Base-by-base conservation (phyloP, 345 rosid species). In the Gossypium thurberi region DNA sequence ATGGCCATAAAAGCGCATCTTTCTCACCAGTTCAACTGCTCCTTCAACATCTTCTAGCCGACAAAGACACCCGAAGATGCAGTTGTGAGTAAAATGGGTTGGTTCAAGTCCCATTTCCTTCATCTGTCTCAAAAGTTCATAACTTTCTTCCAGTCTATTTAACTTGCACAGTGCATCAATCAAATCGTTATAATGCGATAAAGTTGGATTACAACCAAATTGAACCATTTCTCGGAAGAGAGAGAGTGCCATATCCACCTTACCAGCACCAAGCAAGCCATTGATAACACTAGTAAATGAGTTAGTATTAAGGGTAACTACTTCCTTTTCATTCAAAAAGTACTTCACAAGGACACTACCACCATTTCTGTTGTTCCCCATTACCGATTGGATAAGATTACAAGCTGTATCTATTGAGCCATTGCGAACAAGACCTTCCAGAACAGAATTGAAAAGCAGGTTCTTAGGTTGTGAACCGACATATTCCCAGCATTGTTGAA, bases 31-130 rank as follows among this genome's bases (percentile, higher is more conserved):
- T 78, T 78, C 83, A 42, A 88, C 73, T 60, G 98, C 90, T 77
- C 89, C 92, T 52, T 74, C 78, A 68, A 81, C 80, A 71, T 94
- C 86, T 53, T 74, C 78, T 80, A 72, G 90, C 76, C 74, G 85
- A 85, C 96, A 86, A 53, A 94, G 82, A 76, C 92, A 87, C 57
- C 96, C 90, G 65, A 79, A 88, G 56, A 94, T 84, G 71, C 85
- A 78, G 62, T 94, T 91, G 81, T 78, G 81, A 0, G 96, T 88
- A 80, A 84, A 94, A 17, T 81, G 83, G 57, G 90, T 85, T 52
- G 97, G 93, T 65, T 80, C 85, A 83, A 84, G 79, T 70, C 94
- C 90, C 0, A 78, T 69, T 7, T 76, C 78, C 74, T 85, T 83
- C 98, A 94, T 90, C 75, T 85, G 75, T 79, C 73, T 76, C 75